Conservation (phyloP, 139 green algal species). For the Chlorella sp. region DNA sequence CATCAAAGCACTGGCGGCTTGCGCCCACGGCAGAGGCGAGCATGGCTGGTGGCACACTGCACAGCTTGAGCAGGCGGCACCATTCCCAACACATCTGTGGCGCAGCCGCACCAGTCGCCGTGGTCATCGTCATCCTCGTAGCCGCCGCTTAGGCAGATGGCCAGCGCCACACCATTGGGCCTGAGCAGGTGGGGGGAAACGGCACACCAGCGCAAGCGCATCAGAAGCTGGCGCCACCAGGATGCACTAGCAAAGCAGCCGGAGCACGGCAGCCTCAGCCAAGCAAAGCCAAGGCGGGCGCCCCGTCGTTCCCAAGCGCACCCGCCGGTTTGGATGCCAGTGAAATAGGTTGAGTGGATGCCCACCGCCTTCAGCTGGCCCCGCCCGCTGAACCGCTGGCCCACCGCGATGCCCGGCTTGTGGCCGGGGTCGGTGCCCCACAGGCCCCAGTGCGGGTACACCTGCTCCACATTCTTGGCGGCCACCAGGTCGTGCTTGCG, state of each 20-base stretch:
- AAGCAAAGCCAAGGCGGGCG: too few relatives aligned
- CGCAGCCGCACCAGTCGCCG: neutral
- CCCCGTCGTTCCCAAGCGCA: too few relatives aligned
- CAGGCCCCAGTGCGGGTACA: slow-evolving; percentile 7
- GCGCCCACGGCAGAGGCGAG: too few relatives aligned
- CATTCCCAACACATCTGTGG: neutral
- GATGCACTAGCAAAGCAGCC: too few relatives aligned
- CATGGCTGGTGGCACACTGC: too few relatives aligned
- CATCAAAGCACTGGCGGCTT: too few relatives aligned
- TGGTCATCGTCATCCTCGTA: slow-evolving; percentile 74
- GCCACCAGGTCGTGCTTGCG: slow-evolving; percentile 22
- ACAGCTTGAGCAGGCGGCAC: too few relatives aligned
- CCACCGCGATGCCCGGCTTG: slow-evolving; percentile 47
- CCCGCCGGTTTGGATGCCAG: neutral
- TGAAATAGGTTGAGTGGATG: slow-evolving; percentile 22
- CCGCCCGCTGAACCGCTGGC: slow-evolving; percentile 24
- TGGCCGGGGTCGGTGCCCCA: slow-evolving; percentile 49
- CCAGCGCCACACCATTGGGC: slow-evolving; percentile 35
- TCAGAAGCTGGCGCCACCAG: too few relatives aligned
- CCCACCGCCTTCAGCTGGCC: slow-evolving; percentile 20
- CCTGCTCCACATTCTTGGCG: neutral
- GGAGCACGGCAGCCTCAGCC: too few relatives aligned
- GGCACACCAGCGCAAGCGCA: too few relatives aligned
- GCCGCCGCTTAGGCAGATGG: slow-evolving; percentile 66
- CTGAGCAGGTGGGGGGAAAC: neutral